A percentile compares a stretch with the other conserved stretches of the same genome.
Conservation (phyloP, 108 stramenopile species). For the Schizochytrium sp. region DNA sequence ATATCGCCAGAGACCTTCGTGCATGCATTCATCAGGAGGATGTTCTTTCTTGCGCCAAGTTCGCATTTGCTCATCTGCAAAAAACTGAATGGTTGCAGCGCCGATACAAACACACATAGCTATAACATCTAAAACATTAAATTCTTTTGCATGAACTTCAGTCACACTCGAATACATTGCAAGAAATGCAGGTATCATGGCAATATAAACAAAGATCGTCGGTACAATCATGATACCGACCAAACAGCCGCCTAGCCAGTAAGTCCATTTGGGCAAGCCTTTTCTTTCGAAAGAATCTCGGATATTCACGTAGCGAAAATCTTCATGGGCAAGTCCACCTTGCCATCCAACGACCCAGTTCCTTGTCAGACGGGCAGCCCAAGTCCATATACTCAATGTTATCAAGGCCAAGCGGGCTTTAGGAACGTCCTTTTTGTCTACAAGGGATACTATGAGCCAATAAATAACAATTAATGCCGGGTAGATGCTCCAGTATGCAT, state of each 20-base stretch:
- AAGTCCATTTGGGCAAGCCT: not conserved
- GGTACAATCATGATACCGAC: conserved; percentile 6
- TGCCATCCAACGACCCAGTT: not conserved
- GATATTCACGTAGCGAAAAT: conserved; percentile 27
- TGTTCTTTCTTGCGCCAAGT: not conserved
- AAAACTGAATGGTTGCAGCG: not conserved
- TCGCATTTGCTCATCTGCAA: not conserved
- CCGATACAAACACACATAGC: not conserved
- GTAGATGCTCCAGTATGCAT: conserved; percentile 58
- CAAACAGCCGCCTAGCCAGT: conserved; percentile 38
- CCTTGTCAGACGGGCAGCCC: not conserved
- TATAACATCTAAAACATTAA: not conserved
- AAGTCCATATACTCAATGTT: not conserved
- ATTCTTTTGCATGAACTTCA: not conserved
- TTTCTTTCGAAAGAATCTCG: not conserved
- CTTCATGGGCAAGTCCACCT: conserved; percentile 12
- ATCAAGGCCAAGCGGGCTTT: not conserved
- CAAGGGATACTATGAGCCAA: not conserved
- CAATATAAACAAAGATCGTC: conserved; percentile 33
- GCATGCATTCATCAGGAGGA: not conserved
- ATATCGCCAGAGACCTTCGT: conserved; percentile 20
- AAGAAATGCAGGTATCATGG: not conserved
- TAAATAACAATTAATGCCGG: not conserved
- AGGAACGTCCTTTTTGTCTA: not conserved
- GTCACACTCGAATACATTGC: not conserved